These are phyloP conservation scores for Kwoniella shivajii DNA, from an alignment of 1,284 basidiomycete species.

Conservation along the genomic window DNA sequence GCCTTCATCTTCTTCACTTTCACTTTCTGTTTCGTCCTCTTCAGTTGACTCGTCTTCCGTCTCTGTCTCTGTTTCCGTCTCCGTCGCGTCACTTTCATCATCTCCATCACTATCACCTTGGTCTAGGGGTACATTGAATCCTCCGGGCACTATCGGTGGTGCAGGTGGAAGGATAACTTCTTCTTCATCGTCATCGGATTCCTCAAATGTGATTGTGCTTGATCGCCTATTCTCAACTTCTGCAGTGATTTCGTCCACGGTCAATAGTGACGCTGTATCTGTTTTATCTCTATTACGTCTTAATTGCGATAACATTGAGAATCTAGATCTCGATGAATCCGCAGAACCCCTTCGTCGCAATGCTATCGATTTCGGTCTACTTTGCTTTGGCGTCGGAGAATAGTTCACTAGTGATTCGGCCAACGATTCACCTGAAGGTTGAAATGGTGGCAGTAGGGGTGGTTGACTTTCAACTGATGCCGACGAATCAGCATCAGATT, in stretches of 20 bases:
- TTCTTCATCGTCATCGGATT: conserved; percentile 52
- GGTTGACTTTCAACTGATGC: conserved; percentile 25
- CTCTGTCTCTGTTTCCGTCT: conserved; percentile 40
- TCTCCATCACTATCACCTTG: conserved; percentile 9
- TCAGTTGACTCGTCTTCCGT: conserved; percentile 41
- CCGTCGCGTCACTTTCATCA: conserved; percentile 25
- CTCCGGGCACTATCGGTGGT: conserved; percentile 20
- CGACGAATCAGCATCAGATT: conserved; percentile 24
- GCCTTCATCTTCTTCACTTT: conserved; percentile 56
- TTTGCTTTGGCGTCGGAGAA: conserved; percentile 25
- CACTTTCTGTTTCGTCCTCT: conserved; percentile 43
- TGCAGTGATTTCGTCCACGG: conserved; percentile 96
- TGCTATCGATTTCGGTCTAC: conserved; percentile 42
- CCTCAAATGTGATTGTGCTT: conserved; percentile 56
- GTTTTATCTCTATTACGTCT: conserved; percentile 77
- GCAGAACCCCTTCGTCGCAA: conserved; percentile 59
- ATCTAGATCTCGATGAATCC: conserved; percentile 59
- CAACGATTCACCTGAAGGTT: conserved; percentile 73
- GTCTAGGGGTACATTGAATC: conserved; percentile 6
- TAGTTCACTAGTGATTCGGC: conserved; percentile 69
- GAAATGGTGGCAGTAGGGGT: conserved; percentile 76
- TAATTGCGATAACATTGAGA: conserved; percentile 77
- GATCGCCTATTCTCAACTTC: conserved; percentile 83
- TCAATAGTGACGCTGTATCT: conserved; percentile 88
- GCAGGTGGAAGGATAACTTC: conserved; percentile 12